Conservation (phyloP, 2,329 filamentous ascomycete genomes). For the Aspergillus sp. region DNA sequence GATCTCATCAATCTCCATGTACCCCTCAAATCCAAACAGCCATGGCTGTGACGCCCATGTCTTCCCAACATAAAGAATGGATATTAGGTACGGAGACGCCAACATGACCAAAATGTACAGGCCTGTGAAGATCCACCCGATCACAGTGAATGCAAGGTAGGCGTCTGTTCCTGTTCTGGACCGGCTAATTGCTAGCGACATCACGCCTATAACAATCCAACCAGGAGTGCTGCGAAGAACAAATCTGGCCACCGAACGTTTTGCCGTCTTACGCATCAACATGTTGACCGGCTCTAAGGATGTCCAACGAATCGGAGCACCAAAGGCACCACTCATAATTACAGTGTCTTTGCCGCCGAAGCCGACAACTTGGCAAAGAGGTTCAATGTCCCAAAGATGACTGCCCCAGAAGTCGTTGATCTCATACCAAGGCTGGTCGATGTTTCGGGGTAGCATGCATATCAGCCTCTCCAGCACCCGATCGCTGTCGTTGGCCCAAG, state of each 20-base stretch:
- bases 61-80: constrained; percentile 43
- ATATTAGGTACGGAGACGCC: constrained; percentile 37
- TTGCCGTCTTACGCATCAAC: constrained; percentile 21
- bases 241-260: constrained; percentile 9
- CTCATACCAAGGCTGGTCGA: constrained; percentile 38
- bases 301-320: constrained; percentile 50
- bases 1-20: constrained; percentile 42
- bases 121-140: constrained; percentile 4
- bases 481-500: constrained; percentile 50
- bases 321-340: constrained; percentile 46
- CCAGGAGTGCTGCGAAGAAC: too few species aligned
- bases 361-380: constrained; percentile 45
- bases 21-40: constrained; percentile 49
- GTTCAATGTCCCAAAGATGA: constrained; percentile 51
- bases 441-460: constrained; percentile 42
- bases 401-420: constrained; percentile 45
- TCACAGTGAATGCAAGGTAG: too few species aligned
- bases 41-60: constrained; percentile 45
- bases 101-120: constrained; percentile 25
- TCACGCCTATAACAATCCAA: too few species aligned
- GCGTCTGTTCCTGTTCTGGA: too few species aligned
- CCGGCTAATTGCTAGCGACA: too few species aligned
- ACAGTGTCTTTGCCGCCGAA: constrained; percentile 47
- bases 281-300: constrained; percentile 32
- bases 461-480: constrained; percentile 50